phyloP scores from a whole-genome alignment of 2,329 filamentous ascomycete genomes.

The Botrytis cinerea region DNA sequence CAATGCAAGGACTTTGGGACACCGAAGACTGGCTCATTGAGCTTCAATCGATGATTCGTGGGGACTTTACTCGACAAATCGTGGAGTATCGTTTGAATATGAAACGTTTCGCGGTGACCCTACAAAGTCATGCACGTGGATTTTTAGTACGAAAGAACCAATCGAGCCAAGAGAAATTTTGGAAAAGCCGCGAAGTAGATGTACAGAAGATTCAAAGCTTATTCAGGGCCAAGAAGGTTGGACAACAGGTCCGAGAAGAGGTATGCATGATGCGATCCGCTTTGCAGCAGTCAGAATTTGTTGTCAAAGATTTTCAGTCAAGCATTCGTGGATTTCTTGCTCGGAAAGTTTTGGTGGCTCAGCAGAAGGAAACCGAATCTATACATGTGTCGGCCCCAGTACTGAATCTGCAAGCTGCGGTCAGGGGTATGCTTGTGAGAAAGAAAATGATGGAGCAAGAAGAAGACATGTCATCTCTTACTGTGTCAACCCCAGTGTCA shows the following conservation, averaged over 20 bases:
- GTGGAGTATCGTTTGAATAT: constrained; percentile 80
- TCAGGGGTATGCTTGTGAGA: constrained; percentile 52
- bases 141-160: constrained; percentile 69
- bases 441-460: constrained; percentile 10
- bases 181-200: constrained; percentile 69
- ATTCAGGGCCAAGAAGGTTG: constrained; percentile 66
- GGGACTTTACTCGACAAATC: constrained; percentile 83
- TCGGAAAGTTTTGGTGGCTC: constrained; percentile 57
- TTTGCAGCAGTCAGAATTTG: constrained; percentile 62
- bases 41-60: constrained; percentile 83
- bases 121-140: constrained; percentile 80
- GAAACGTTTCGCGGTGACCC: constrained; percentile 73
- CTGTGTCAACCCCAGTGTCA: constrained; percentile 54
- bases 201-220: constrained; percentile 82
- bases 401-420: constrained; percentile 47
- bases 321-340: constrained; percentile 66
- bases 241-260: constrained; percentile 49
- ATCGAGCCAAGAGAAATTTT: constrained; percentile 63
- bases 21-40: constrained; percentile 76
- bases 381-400: constrained; percentile 51
- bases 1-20: constrained; percentile 91
- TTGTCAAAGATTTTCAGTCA: constrained; percentile 66
- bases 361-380: constrained; percentile 56
- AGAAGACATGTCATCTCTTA: constrained; percentile 23
- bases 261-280: constrained; percentile 58